phyloP scores from a whole-genome alignment of 139 green algal genomes.

The Asterochloris sp. region DNA sequence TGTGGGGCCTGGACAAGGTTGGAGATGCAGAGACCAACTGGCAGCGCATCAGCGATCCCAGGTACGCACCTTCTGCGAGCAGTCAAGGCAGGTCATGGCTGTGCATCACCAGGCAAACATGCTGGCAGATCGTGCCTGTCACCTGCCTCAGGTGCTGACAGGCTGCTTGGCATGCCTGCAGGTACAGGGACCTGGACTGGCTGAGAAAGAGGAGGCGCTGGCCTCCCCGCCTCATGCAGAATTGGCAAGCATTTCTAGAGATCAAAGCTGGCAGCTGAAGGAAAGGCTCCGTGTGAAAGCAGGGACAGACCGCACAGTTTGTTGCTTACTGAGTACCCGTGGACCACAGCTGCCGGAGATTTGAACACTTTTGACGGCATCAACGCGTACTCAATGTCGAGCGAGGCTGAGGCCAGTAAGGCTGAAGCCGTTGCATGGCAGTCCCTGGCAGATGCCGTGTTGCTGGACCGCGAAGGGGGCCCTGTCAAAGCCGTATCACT shows the following conservation, averaged over 20 bases:
- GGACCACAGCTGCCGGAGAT: not conserved
- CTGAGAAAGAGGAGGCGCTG: constrained; percentile 60
- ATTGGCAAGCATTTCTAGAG: constrained; percentile 63
- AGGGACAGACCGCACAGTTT: not conserved
- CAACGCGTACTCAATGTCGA: not conserved
- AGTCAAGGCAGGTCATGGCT: constrained; percentile 1
- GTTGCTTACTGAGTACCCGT: not conserved
- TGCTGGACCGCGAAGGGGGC: constrained; percentile 1
- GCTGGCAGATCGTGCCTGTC: too few species aligned
- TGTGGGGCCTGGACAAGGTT: constrained; percentile 72
- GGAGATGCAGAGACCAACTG: constrained; percentile 76
- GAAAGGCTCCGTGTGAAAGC: constrained; percentile 1
- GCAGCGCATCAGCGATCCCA: constrained; percentile 36
- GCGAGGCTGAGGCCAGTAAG: not conserved
- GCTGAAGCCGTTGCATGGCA: not conserved
- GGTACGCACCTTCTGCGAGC: not conserved
- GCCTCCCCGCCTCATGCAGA: constrained; percentile 58
- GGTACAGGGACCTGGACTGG: constrained; percentile 65
- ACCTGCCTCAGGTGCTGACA: not conserved
- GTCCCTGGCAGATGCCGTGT: not conserved
- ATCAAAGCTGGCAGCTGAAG: constrained; percentile 41
- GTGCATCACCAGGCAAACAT: not conserved
- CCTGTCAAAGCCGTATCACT: constrained; percentile 7
- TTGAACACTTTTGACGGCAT: not conserved
- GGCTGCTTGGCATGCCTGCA: not conserved